phyloP scores from a whole-genome alignment of 495 filamentous ascomycete species.

The Talaromyces adpressus region DNA sequence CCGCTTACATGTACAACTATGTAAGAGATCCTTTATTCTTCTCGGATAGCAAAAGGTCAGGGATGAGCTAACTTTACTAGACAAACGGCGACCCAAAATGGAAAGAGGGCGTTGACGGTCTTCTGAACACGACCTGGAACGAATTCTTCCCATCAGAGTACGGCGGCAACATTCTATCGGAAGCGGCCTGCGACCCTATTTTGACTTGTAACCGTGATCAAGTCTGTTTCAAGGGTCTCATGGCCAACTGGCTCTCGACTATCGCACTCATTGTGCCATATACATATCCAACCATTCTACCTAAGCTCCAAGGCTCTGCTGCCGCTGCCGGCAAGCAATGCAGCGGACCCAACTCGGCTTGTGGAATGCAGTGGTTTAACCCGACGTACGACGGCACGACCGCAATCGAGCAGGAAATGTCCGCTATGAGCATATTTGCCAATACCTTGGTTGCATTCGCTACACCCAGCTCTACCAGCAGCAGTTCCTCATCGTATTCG shows the following conservation, averaged over 20 bases:
- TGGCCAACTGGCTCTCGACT: slow-evolving; percentile 62
- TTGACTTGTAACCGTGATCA: slow-evolving; percentile 65
- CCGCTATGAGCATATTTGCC: slow-evolving; percentile 49
- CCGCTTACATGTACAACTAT: slow-evolving; percentile 72
- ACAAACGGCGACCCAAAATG: slow-evolving; percentile 42
- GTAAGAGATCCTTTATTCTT: slow-evolving; percentile 23
- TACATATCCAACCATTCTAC: slow-evolving; percentile 47
- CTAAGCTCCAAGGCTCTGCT: slow-evolving; percentile 49
- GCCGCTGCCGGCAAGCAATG: slow-evolving; percentile 56
- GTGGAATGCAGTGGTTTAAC: slow-evolving; percentile 46
- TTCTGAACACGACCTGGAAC: slow-evolving; percentile 41
- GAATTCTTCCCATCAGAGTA: slow-evolving; percentile 50
- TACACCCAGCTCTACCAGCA: slow-evolving; percentile 10
- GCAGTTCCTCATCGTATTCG: not conserved
- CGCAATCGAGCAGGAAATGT: slow-evolving; percentile 54
- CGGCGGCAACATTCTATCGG: slow-evolving; percentile 49
- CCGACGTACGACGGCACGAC: slow-evolving; percentile 37
- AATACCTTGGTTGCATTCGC: slow-evolving; percentile 42
- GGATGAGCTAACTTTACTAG: slow-evolving; percentile 18
- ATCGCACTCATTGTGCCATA: slow-evolving; percentile 60
- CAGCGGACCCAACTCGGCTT: slow-evolving; percentile 44
- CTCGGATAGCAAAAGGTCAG: not conserved
- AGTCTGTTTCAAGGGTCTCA: slow-evolving; percentile 67
- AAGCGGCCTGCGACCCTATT: slow-evolving; percentile 62
- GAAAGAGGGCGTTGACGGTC: slow-evolving; percentile 48